Percentiles rank a stretch among this genome's conserved stretches.
These are phyloP conservation scores for Pyrenophora graminea DNA, from an alignment of 2,329 filamentous ascomycete genomes.

Conservation along the genomic window DNA sequence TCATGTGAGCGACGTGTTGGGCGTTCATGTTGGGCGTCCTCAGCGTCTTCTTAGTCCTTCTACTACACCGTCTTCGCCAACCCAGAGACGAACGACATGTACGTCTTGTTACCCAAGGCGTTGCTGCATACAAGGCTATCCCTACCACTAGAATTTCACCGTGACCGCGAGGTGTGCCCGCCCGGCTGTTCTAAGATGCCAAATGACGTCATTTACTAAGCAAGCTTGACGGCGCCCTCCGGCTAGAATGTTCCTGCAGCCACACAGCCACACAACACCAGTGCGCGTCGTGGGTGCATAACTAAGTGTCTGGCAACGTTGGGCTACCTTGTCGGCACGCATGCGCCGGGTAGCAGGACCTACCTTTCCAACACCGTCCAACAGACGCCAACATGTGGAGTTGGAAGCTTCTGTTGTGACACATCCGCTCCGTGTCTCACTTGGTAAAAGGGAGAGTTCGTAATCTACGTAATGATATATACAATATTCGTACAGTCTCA, in stretches of 20 bases:
- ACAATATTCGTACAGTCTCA: constrained; percentile 8
- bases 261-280: constrained; percentile 19
- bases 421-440: not conserved
- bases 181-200: constrained; percentile 7
- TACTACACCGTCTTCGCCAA: not conserved
- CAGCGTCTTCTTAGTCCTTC: not conserved
- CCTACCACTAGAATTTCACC: constrained; percentile 12
- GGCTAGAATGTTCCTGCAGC: constrained; percentile 14
- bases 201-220: constrained; percentile 27
- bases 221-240: constrained; percentile 6
- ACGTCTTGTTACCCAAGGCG: constrained; percentile 8
- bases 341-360: constrained; percentile 1
- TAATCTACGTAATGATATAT: constrained; percentile 7
- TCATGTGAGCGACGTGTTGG: constrained; percentile 13
- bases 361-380: not conserved
- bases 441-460: constrained; percentile 2
- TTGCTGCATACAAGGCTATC: constrained; percentile 19
- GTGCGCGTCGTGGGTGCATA: not conserved
- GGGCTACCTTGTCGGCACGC: not conserved
- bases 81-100: not conserved
- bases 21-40: constrained; percentile 22
- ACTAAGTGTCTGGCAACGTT: not conserved
- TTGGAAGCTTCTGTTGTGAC: not conserved
- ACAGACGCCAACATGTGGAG: not conserved
- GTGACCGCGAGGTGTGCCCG: constrained; percentile 13